These are phyloP conservation scores for Flaveria trinervia DNA, from an alignment of 129 eudicot species.

Conservation along the genomic window DNA sequence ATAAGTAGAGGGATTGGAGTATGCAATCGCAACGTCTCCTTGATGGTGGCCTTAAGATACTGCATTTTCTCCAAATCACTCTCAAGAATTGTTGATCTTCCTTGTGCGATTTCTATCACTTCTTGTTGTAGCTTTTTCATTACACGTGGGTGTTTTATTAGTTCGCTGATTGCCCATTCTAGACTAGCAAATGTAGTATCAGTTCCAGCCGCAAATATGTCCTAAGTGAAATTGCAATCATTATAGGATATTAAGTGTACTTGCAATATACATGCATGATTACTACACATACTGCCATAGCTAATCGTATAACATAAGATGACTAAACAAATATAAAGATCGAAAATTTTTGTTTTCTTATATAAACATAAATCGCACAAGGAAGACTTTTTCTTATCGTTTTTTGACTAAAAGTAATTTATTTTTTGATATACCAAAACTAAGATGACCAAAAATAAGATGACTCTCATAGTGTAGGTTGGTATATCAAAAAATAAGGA, in stretches of 20 bases:
- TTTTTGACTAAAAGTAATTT: too few species aligned
- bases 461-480: too few species aligned
- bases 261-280: neutral
- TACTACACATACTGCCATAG: too few species aligned
- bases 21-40: constrained; percentile 59
- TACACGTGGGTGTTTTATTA: constrained; percentile 49
- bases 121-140: constrained; percentile 53
- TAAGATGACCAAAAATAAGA: too few species aligned
- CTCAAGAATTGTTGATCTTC: constrained; percentile 40
- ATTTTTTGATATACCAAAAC: too few species aligned
- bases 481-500: too few species aligned
- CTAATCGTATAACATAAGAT: too few species aligned
- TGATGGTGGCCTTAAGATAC: constrained; percentile 58
- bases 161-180: constrained; percentile 65
- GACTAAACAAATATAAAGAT: too few species aligned
- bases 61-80: constrained; percentile 58
- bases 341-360: too few species aligned
- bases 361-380: too few species aligned
- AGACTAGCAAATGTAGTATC: constrained; percentile 50
- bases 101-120: constrained; percentile 37
- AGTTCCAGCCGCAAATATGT: constrained; percentile 57
- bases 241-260: neutral
- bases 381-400: too few species aligned
- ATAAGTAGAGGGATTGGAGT: constrained; percentile 49
- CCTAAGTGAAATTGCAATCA: constrained; percentile 32